Percentiles rank a stretch among this genome's conserved stretches.
These are phyloP conservation scores for Trifolium subterraneum DNA, from an alignment of 306 rosid genomes.

Conservation along the genomic window DNA sequence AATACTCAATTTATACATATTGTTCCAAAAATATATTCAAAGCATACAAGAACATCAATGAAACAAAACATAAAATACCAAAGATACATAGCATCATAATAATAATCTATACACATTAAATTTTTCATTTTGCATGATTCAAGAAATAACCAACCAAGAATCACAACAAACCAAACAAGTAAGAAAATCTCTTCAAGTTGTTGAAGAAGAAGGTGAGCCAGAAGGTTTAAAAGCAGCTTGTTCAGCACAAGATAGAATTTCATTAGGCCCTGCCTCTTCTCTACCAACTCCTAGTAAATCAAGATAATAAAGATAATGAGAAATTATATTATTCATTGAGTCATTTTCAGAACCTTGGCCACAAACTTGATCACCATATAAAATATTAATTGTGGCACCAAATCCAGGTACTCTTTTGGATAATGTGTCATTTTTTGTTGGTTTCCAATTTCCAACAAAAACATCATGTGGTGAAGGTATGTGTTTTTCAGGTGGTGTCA, in stretches of 20 bases:
- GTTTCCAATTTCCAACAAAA: constrained; percentile 90
- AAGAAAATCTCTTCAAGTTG: constrained; percentile 43
- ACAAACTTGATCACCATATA: constrained; percentile 72
- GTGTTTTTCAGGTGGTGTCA: constrained; percentile 79
- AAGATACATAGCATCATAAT: constrained; percentile 5
- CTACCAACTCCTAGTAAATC: constrained; percentile 81
- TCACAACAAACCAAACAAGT: constrained; percentile 8
- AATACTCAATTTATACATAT: constrained; percentile 24
- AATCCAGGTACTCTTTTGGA: constrained; percentile 85
- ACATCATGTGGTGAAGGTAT: constrained; percentile 86
- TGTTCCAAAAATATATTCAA: constrained; percentile 42
- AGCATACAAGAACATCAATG: background rate
- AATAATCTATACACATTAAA: constrained; percentile 29
- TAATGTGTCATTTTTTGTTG: constrained; percentile 88
- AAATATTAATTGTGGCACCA: constrained; percentile 83
- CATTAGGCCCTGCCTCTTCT: constrained; percentile 82
- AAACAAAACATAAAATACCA: background rate
- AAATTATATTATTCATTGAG: constrained; percentile 74
- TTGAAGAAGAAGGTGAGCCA: constrained; percentile 52
- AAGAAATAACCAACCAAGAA: constrained; percentile 40
- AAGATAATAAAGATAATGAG: constrained; percentile 84
- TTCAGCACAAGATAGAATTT: constrained; percentile 77
- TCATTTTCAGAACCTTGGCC: constrained; percentile 74
- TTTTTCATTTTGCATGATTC: constrained; percentile 25
- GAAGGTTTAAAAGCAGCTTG: constrained; percentile 69